Base-by-base conservation (phyloP, 202 grass and related monocot genomes). In the Setaria viridis region DNA sequence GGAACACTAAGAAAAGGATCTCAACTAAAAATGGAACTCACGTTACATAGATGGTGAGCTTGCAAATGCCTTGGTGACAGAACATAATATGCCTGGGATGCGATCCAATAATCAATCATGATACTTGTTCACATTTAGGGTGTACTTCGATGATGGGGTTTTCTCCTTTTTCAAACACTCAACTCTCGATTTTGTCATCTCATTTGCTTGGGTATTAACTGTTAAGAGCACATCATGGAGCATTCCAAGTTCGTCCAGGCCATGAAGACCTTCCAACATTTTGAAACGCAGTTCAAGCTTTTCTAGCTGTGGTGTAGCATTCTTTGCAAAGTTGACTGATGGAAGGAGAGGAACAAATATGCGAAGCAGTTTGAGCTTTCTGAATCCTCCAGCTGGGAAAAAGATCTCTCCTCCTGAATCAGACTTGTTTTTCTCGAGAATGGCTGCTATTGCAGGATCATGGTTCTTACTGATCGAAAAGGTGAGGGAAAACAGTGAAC, bases 331-430 rank as follows among this genome's bases (percentile, higher is more conserved):
- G 47, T 35, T 33, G 30, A 74, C 13, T 0, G 15, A 54, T 74
- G 71, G 71, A 74, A 74, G 71, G 35, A 74, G 30, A 35, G 71
- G 71, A 34, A 74, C 15, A 74, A 35, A 20, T 74, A 74, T 35
- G 48, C 48, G 29, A 54, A 74, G 71, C 8, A 74, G 14, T 54
- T 35, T 54, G 29, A 74, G 71, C 2, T 35, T 6, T 4, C 1
- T 35, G 30, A 74, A 74, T 35, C 48, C 30, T 17, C 48, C 48
- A 74, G 7, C 48, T 17, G 48, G 74, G 10, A 76, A 2, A 59
- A 42, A 76, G 19, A 76, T 41, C 10, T 59, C 73, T 39, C 63
- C 64, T 54, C 71, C 48, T 10, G 71, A 54, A 9, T 54, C 29
- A 74, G 71, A 54, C 14, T 11, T 54, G 35, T 74, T 74, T 74